Evolutionary conservation across 306 rosid species (phyloP).

Genomic region (Mucuna pruriens): DNA sequence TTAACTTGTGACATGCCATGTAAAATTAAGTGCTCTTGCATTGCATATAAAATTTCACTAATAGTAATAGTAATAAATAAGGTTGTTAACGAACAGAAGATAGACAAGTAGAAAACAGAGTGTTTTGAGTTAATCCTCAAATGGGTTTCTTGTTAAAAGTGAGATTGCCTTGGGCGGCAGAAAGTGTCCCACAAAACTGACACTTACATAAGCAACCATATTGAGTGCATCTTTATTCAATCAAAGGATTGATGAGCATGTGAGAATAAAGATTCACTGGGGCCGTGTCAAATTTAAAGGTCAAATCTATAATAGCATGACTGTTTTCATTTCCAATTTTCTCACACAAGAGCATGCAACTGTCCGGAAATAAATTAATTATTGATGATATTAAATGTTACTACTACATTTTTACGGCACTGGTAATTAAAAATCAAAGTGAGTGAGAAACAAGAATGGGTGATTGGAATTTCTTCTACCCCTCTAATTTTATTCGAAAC

Average conservation of each 20-base stretch:
- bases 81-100: background rate
- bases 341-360: constrained; percentile 31
- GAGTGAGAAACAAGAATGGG: too few species aligned
- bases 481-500: constrained; percentile 7
- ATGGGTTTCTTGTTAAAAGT: background rate
- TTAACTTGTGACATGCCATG: constrained; percentile 19
- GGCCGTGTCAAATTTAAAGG: constrained; percentile 43
- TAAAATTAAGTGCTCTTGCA: background rate
- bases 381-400: background rate
- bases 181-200: constrained; percentile 40
- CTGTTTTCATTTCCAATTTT: constrained; percentile 4
- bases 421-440: background rate
- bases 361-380: background rate
- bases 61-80: background rate
- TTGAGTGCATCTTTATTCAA: constrained; percentile 29
- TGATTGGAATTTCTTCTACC: background rate
- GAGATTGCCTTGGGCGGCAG: constrained; percentile 47
- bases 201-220: constrained; percentile 38
- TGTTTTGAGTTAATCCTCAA: background rate
- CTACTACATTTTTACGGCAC: background rate
- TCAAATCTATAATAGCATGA: constrained; percentile 49
- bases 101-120: background rate
- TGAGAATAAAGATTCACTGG: constrained; percentile 63
- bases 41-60: background rate
- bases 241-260: constrained; percentile 27